Conservation (phyloP, 371 early-diverging fungal species). For the Phascolomyces articulosus region DNA sequence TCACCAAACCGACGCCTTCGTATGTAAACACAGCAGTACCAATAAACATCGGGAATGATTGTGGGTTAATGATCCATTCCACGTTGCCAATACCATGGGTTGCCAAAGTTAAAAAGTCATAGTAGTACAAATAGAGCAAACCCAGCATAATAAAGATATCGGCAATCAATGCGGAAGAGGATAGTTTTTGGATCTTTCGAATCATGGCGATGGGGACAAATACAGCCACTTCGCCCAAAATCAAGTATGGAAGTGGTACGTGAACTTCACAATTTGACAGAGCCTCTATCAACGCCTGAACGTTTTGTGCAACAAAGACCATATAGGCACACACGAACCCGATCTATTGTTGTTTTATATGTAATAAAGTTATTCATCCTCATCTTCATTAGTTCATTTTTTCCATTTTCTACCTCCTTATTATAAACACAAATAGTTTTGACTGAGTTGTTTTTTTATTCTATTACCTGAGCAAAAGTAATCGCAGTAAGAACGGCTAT, state of each 20-base stretch:
- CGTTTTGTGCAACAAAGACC: constrained; percentile 86
- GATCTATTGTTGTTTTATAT: constrained; percentile 50
- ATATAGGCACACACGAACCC: constrained; percentile 89
- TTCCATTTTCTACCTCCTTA: no score
- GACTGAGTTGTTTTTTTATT: constrained; percentile 9
- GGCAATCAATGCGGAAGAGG: constrained; percentile 79
- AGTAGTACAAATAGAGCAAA: constrained; percentile 75
- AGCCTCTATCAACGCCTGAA: constrained; percentile 69
- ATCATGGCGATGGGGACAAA: constrained; percentile 85
- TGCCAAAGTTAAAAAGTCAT: constrained; percentile 60
- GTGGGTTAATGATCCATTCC: constrained; percentile 65
- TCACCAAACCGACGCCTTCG: constrained; percentile 86
- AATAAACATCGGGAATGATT: constrained; percentile 79
- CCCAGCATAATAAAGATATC: constrained; percentile 86
- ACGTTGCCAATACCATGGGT: constrained; percentile 66
- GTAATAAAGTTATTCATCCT: no score
- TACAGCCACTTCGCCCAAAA: constrained; percentile 70
- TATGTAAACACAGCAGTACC: constrained; percentile 91
- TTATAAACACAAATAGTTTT: not conserved
- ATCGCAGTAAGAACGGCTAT: constrained; percentile 68
- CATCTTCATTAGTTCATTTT: not conserved
- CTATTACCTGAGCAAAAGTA: constrained; percentile 74
- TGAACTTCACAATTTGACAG: constrained; percentile 55
- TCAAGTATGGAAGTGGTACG: constrained; percentile 53
- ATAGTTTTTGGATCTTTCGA: constrained; percentile 79